phyloP scores from a whole-genome alignment of 2,329 filamentous ascomycete species.

The Tolypocladium ovalisporum region DNA sequence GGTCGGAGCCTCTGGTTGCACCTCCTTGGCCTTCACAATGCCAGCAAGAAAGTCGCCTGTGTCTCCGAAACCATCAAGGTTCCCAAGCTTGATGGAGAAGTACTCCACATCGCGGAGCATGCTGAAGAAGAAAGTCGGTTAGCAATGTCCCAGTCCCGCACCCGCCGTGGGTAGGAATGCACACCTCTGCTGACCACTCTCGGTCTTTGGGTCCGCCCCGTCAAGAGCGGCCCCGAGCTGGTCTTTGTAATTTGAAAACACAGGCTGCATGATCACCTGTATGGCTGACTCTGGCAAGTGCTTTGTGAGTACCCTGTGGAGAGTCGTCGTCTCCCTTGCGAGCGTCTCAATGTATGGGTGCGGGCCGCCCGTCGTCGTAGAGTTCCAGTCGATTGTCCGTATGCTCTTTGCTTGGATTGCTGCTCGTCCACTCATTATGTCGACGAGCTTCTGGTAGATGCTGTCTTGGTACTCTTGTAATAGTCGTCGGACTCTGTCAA shows the following conservation, averaged over 20 bases:
- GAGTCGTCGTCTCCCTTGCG: conserved; percentile 72
- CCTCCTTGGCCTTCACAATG: conserved; percentile 50
- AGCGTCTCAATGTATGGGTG: conserved; percentile 79
- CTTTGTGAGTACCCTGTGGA: conserved; percentile 75
- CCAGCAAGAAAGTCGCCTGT: conserved; percentile 58
- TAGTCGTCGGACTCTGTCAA: conserved; percentile 74
- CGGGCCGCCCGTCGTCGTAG: conserved; percentile 25
- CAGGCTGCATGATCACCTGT: conserved; percentile 72
- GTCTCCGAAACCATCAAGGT: conserved; percentile 69
- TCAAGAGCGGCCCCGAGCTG: conserved; percentile 65
- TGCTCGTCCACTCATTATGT: conserved; percentile 79
- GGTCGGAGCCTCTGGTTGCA: conserved; percentile 16
- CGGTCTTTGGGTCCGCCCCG: conserved; percentile 53
- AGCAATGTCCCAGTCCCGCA: not conserved
- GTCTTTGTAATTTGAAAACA: conserved; percentile 72
- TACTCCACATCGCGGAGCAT: conserved; percentile 68
- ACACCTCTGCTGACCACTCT: conserved; percentile 61
- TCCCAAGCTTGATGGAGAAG: conserved; percentile 59
- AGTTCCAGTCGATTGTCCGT: conserved; percentile 66
- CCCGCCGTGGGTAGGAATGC: not conserved
- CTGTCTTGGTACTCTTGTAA: conserved; percentile 83
- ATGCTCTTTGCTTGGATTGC: conserved; percentile 64
- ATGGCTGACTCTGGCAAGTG: conserved; percentile 70
- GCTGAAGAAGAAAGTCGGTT: conserved; percentile 29
- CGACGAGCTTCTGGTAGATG: conserved; percentile 86